These are phyloP conservation scores for Entomophthora muscae DNA, from an alignment of 371 early-diverging fungal species.

Conservation along the genomic window DNA sequence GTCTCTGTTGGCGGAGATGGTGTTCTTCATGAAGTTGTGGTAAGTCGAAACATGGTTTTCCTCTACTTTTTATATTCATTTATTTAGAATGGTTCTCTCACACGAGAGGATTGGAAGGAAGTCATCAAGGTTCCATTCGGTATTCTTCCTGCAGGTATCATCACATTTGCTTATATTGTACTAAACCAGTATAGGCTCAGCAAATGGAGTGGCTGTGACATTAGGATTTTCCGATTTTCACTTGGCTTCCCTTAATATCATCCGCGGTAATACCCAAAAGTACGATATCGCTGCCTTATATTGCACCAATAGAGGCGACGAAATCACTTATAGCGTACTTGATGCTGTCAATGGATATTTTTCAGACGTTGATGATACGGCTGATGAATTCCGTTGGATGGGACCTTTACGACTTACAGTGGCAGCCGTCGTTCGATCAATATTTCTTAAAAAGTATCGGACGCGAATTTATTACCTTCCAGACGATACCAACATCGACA, in stretches of 20 bases:
- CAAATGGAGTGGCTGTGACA: not conserved
- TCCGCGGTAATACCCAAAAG: not conserved
- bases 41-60: not conserved
- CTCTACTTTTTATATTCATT: not conserved
- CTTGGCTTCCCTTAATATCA: not conserved
- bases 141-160: conserved; percentile 3
- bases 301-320: not conserved
- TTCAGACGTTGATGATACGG: conserved; percentile 1
- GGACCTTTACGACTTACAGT: not conserved
- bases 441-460: not conserved
- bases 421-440: not conserved
- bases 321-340: not conserved
- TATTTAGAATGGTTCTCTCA: conserved; percentile 3
- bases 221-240: not conserved
- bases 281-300: conserved; percentile 1
- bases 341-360: not conserved
- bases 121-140: conserved; percentile 1
- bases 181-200: conserved; percentile 3
- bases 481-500: not conserved
- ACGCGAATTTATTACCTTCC: not conserved
- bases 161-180: not conserved
- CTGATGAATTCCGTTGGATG: not conserved
- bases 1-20: conserved; percentile 5
- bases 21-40: conserved; percentile 3
- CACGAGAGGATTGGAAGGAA: not conserved